Conservation (phyloP, 345 rosid species). For the Populus deltoides region DNA sequence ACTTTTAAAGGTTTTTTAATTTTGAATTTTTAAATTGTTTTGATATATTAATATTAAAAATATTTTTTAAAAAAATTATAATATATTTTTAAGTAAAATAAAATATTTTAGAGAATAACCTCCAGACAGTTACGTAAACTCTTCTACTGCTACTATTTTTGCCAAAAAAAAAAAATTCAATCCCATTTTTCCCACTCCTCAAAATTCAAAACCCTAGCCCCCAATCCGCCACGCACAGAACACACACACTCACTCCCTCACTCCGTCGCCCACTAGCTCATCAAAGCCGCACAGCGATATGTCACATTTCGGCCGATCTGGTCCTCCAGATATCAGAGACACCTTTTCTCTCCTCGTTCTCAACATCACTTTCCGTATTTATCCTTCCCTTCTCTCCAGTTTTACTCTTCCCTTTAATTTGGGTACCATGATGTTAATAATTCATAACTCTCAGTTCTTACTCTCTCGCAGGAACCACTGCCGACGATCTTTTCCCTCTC, state of each 20-base stretch:
- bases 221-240: neutral
- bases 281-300: constrained; percentile 10
- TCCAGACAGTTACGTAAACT: no score
- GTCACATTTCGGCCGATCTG: constrained; percentile 59
- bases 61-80: no score
- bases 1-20: no score
- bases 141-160: neutral
- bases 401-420: neutral
- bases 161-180: neutral
- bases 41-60: no score
- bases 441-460: neutral
- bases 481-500: constrained; percentile 74
- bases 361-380: constrained; percentile 72
- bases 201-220: constrained; percentile 9
- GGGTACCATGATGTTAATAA: neutral
- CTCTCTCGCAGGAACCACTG: constrained; percentile 52
- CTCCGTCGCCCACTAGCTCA: neutral
- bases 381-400: neutral
- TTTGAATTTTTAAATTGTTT: no score
- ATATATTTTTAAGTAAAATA: no score
- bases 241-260: neutral
- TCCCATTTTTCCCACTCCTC: neutral
- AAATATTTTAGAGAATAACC: no score
- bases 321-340: constrained; percentile 58
- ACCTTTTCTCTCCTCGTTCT: constrained; percentile 70